Evolutionary conservation across 2,329 filamentous ascomycete genomes (phyloP).

Genomic region (Calonectria multiphialidica): DNA sequence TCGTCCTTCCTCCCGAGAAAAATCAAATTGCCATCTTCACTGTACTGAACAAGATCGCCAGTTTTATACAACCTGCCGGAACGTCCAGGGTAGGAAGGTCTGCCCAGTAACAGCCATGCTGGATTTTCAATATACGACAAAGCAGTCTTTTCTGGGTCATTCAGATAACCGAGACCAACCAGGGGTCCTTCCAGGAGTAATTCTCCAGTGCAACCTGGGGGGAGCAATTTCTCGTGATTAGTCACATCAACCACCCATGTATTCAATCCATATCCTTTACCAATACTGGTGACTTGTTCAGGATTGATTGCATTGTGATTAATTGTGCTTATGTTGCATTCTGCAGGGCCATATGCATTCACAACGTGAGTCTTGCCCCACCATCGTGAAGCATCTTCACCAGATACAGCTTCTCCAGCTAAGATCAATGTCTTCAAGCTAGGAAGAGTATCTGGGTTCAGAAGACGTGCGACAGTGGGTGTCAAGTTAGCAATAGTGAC

Average conservation of each 20-base stretch:
- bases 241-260: constrained; percentile 17
- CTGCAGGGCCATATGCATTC: constrained; percentile 34
- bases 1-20: constrained; percentile 66
- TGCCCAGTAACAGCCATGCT: not conserved
- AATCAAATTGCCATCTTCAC: constrained; percentile 52
- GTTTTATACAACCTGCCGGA: constrained; percentile 55
- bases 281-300: not conserved
- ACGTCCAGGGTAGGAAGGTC: not conserved
- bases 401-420: not conserved
- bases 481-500: not conserved
- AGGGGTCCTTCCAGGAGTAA: constrained; percentile 16
- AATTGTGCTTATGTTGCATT: constrained; percentile 13
- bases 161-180: not conserved
- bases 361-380: not conserved
- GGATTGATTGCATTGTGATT: not conserved
- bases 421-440: not conserved
- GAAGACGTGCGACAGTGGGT: not conserved
- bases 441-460: not conserved
- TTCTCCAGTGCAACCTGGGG: constrained; percentile 15
- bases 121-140: not conserved
- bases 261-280: not conserved
- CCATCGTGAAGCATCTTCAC: constrained; percentile 23
- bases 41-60: constrained; percentile 59
- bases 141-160: not conserved
- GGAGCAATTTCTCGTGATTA: not conserved